Evolutionary conservation across 2,329 filamentous ascomycete genomes (phyloP).

Genomic region (Exophiala xenobiotica): DNA sequence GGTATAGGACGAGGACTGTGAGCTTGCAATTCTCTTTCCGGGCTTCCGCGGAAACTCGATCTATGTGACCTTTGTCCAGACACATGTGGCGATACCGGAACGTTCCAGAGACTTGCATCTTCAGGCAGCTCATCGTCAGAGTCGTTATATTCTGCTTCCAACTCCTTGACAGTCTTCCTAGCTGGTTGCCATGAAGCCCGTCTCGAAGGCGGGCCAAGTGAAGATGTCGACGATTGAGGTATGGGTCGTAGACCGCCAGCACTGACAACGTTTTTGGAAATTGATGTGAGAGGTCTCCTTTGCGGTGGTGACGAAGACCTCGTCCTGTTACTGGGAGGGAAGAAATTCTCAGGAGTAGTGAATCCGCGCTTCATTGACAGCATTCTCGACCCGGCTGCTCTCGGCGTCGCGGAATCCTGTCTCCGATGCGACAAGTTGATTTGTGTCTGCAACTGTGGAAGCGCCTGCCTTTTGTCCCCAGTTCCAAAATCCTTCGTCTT

Average conservation of each 20-base stretch:
- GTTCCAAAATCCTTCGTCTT: constrained; percentile 8
- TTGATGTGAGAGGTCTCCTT: constrained; percentile 12
- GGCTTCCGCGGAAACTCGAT: constrained; percentile 43
- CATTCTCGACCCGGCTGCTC: constrained; percentile 7
- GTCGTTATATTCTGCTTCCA: constrained; percentile 52
- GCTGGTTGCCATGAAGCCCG: constrained; percentile 45
- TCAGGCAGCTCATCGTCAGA: constrained; percentile 52
- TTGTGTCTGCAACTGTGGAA: constrained; percentile 22
- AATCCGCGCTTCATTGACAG: constrained; percentile 17
- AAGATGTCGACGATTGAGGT: constrained; percentile 22
- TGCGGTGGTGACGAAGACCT: constrained; percentile 25
- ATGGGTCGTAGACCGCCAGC: constrained; percentile 21
- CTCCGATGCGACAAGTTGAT: constrained; percentile 2
- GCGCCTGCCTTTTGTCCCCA: constrained; percentile 10
- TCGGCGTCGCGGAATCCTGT: constrained; percentile 13
- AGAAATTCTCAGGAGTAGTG: constrained; percentile 19
- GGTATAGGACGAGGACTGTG: constrained; percentile 42
- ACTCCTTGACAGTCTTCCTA: constrained; percentile 48
- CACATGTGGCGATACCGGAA: constrained; percentile 49
- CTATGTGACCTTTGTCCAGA: constrained; percentile 39
- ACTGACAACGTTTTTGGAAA: constrained; percentile 17
- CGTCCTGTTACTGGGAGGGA: constrained; percentile 14
- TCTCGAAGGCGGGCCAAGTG: constrained; percentile 26
- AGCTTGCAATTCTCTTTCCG: constrained; percentile 34
- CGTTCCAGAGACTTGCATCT: constrained; percentile 52